Base-by-base conservation (phyloP, 1,284 basidiomycete genomes). In the Erythrobasidium hasegawianum region DNA sequence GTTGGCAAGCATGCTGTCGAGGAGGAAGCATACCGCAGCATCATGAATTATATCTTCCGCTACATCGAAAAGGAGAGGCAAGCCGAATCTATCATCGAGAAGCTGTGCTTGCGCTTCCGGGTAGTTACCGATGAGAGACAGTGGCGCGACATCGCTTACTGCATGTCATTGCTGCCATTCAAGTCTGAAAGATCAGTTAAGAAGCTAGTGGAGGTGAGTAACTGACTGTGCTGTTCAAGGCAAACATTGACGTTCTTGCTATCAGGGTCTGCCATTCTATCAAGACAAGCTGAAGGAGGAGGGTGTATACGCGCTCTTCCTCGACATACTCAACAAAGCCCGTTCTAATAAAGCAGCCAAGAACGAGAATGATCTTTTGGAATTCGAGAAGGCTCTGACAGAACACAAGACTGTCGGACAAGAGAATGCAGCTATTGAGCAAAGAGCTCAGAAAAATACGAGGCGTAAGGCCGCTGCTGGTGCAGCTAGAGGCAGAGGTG, bases 61-160 rank as follows among this genome's bases (percentile, higher is more conserved):
- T 98, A 95, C 76, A 92, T 98, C 72, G 94, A 98, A 78, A 98
- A 98, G 85, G 90, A 96, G 78, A 94, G 92, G 77, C 91, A 95
- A 85, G 91, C 92, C 0, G 94, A 97, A 77, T 87, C 84, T 72
- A 90, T 97, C 70, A 88, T 96, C 59, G 92, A 97, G 73, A 96
- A 95, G 76, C 85, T 95, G 4, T 97, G 93, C 74, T 90, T 95
- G 74, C 85, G 93, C 8, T 97, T 97, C 86, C 84, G 90, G 16
- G 80, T 92, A 4, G 86, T 90, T 0, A 87, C 89, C 45, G 91
- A 95, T 26, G 84, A 90, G 27, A 83, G 95, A 24, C 95, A 97
- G 77, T 99, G 96, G 95, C 85, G 91, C 39, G 95, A 99, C 75
- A 94, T 98, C 70, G 90, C 94, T 0, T 97, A 87, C 79, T 99